phyloP scores from a whole-genome alignment of 345 rosid species.

The Firmiana major region DNA sequence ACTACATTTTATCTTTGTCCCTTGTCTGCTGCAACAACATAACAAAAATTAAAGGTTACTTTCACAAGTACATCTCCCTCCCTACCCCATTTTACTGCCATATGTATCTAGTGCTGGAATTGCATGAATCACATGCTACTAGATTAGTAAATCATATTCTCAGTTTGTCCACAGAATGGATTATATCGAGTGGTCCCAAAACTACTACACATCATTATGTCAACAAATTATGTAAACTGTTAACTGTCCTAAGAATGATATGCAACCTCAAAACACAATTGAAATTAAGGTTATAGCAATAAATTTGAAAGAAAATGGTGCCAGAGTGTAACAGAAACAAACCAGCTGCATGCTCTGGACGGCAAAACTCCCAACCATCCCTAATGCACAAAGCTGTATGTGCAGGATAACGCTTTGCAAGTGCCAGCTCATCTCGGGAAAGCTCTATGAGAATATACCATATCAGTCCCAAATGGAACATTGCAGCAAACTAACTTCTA shows the following conservation, averaged over 20 bases:
- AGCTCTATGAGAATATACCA: constrained; percentile 53
- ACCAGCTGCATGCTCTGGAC: constrained; percentile 86
- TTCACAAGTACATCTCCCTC: background rate
- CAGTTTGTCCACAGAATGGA: background rate
- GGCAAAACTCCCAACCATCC: constrained; percentile 96
- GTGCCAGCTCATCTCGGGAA: constrained; percentile 71
- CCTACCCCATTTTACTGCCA: background rate
- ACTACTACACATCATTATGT: background rate
- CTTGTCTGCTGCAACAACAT: background rate
- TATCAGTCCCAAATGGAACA: constrained; percentile 11
- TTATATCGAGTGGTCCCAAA: background rate
- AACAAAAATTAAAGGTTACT: background rate
- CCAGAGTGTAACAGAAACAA: too few species aligned
- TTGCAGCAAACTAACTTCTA: background rate
- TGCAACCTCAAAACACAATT: background rate
- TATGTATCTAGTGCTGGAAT: background rate
- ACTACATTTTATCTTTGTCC: background rate
- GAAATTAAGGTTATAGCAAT: background rate
- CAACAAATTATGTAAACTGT: background rate
- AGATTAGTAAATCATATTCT: background rate
- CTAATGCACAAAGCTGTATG: constrained; percentile 78
- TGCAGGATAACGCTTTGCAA: constrained; percentile 86
- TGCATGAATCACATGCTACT: background rate
- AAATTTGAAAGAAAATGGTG: too few species aligned
- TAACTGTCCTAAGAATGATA: background rate